Base-by-base conservation (phyloP, 441 rosid species). In the Theobroma grandiflorum region DNA sequence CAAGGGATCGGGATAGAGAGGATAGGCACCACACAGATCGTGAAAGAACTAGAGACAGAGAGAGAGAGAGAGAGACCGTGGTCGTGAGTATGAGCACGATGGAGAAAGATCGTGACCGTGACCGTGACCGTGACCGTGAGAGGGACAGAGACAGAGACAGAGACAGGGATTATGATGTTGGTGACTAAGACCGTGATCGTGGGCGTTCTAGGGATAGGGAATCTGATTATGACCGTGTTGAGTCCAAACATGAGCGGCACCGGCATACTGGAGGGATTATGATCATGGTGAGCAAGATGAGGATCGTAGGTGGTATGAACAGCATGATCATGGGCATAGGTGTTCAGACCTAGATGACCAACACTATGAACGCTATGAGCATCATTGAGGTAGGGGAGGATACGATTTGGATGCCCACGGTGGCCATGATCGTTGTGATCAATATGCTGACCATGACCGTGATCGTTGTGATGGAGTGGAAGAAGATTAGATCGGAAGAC, bases 1-100 rank as follows among this genome's bases (percentile, higher is more conserved):
- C 94, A 43, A 91, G 90, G 83, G 98, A 92, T 61, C 98, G 95
- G 80, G 97, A 93, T 77, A 91, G 90, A 79, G 98, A 95, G 79
- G 96, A 92, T 45, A 88, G 94, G 79, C 99, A 91, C 83, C 93
- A 90, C 45, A 87, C 91, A 82, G 98, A 95, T 64, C 91, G 96
- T 65, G 97, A 89, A 75, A 85, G 91, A 79, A 90, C 88, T 66
- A 87, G 87, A 76, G 98, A 93, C 31, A 83, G 85, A 45, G 74
- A 70, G 98, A 91, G 3, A 81, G 87, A 58, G 89, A 85, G 61
- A 84, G 84, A 16, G 85, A 79, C 12, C 88, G 89, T 3, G 90
- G 81, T 11, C 88, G 93, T 43, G 87, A 80, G 20, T 83, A 83
- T 20, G 90, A 82, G 38, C 86, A 84, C 15, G 90, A 79, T 26